These are phyloP conservation scores for Tricholoma bakamatsutake DNA, from an alignment of 768 basidiomycete species.

Conservation along the genomic window DNA sequence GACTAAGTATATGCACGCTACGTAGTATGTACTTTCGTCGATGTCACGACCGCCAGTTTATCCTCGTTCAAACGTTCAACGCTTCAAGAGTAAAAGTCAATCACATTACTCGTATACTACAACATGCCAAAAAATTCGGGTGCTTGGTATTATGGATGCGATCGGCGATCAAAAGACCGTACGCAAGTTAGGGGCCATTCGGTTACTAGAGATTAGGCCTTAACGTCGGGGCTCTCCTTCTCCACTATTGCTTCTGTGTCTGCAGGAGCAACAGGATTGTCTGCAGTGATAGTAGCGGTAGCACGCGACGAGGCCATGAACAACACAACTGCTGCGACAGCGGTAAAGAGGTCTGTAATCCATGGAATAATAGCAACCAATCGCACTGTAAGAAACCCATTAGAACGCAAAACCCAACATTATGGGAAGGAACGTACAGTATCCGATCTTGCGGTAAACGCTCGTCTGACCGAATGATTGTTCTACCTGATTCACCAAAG, in stretches of 20 bases:
- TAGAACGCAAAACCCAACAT: not conserved
- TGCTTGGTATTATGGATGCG: not conserved
- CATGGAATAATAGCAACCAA: slow-evolving; percentile 48
- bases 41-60: too few species aligned
- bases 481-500: slow-evolving; percentile 31
- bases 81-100: not conserved
- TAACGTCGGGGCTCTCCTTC: not conserved
- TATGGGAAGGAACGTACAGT: slow-evolving; percentile 29
- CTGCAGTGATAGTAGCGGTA: not conserved
- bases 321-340: slow-evolving; percentile 29
- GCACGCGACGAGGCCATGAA: slow-evolving; percentile 23
- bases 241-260: not conserved
- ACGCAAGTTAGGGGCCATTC: not conserved
- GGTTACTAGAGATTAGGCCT: not conserved
- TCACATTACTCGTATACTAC: not conserved
- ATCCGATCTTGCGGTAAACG: slow-evolving; percentile 39
- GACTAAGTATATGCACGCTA: too few species aligned
- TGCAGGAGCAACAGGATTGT: not conserved
- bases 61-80: not conserved
- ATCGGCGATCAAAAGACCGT: not conserved
- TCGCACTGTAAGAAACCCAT: slow-evolving; percentile 29
- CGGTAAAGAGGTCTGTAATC: slow-evolving; percentile 39
- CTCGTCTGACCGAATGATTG: slow-evolving; percentile 31
- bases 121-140: not conserved
- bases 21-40: not conserved